Conservation (phyloP, 306 rosid species). For the Ziziphus jujuba region DNA sequence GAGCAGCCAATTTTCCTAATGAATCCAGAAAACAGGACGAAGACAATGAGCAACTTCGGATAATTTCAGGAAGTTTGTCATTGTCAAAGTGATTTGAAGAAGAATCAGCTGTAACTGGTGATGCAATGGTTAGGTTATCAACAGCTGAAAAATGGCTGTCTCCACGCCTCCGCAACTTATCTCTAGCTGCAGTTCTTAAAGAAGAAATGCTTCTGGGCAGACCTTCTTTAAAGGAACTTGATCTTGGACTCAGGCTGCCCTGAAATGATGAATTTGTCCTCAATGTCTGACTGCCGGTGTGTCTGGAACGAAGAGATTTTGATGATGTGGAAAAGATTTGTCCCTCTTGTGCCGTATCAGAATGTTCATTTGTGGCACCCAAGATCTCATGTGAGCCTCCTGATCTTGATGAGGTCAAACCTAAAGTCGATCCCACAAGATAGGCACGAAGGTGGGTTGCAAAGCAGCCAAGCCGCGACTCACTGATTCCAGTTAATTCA, state of each 20-base stretch:
- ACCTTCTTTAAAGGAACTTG: slow-evolving; percentile 88
- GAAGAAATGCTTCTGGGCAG: slow-evolving; percentile 60
- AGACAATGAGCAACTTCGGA: slow-evolving; percentile 35
- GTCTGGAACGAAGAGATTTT: slow-evolving; percentile 70
- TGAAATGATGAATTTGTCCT: slow-evolving; percentile 64
- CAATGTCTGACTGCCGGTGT: slow-evolving; percentile 48
- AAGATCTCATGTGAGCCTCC: slow-evolving; percentile 25
- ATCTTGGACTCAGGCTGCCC: slow-evolving; percentile 84
- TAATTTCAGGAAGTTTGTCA: slow-evolving; percentile 40
- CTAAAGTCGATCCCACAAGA: slow-evolving; percentile 70
- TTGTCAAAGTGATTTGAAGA: slow-evolving; percentile 34
- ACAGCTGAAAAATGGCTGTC: slow-evolving; percentile 41
- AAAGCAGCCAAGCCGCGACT: slow-evolving; percentile 83
- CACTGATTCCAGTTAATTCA: slow-evolving; percentile 88
- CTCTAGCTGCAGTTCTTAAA: slow-evolving; percentile 65
- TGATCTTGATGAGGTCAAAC: slow-evolving; percentile 36
- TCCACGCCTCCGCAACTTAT: slow-evolving; percentile 65
- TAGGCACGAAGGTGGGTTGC: slow-evolving; percentile 86
- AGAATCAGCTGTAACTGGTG: slow-evolving; percentile 32
- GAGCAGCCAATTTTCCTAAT: slow-evolving; percentile 44
- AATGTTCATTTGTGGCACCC: slow-evolving; percentile 30
- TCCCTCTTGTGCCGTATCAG: slow-evolving; percentile 46
- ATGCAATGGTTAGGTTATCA: slow-evolving; percentile 45
- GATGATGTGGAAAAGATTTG: slow-evolving; percentile 38
- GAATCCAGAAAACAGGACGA: slow-evolving; percentile 61